Conservation (phyloP, 2,329 filamentous ascomycete species). For the Penicillium corylophilum region DNA sequence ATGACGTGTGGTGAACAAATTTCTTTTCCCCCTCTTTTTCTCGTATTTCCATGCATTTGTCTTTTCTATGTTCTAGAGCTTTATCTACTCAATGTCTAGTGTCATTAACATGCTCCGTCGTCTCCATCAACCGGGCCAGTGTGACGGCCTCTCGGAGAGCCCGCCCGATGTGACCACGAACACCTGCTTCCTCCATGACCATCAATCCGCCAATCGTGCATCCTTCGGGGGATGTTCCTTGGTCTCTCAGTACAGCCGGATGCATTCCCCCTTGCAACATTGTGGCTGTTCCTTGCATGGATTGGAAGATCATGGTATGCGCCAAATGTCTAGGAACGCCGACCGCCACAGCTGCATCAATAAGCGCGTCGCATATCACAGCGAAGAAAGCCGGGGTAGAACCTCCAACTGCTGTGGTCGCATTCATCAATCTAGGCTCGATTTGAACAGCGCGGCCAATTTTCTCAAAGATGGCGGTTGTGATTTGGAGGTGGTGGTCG, state of each 20-base stretch:
- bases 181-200: conserved; percentile 58
- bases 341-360: conserved; percentile 63
- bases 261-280: conserved; percentile 60
- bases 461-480: conserved; percentile 53
- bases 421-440: conserved; percentile 56
- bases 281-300: conserved; percentile 59
- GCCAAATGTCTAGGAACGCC: conserved; percentile 60
- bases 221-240: conserved; percentile 61
- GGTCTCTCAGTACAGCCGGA: conserved; percentile 59
- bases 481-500: conserved; percentile 35
- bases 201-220: conserved; percentile 63
- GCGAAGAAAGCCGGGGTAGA: conserved; percentile 63
- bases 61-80: neutral
- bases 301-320: conserved; percentile 62
- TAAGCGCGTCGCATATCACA: conserved; percentile 58
- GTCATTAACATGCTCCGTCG: conserved; percentile 24
- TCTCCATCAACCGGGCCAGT: conserved; percentile 55
- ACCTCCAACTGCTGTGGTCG: conserved; percentile 58
- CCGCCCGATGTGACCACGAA: conserved; percentile 55
- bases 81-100: conserved; percentile 18
- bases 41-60: neutral
- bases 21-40: too few species aligned
- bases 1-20: neutral
- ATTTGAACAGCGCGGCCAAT: conserved; percentile 51
- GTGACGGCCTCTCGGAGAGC: conserved; percentile 62